These are phyloP conservation scores for Phaeoacremonium minimum DNA, from an alignment of 2,329 filamentous ascomycete species.

Conservation along the genomic window DNA sequence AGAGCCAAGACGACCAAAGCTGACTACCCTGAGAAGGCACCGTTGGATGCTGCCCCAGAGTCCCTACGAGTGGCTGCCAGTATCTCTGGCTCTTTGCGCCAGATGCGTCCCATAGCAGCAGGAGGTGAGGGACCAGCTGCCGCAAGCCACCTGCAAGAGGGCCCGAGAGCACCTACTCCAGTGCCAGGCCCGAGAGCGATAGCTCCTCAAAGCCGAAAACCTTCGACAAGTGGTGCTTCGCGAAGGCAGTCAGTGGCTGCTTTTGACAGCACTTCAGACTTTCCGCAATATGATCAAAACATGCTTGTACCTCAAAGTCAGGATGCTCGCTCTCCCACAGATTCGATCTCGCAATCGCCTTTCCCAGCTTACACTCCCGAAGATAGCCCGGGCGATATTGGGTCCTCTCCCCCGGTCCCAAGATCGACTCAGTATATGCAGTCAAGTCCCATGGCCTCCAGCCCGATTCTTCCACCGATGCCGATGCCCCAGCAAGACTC, in stretches of 20 bases:
- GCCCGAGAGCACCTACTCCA: conserved; percentile 74
- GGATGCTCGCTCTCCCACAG: conserved; percentile 50
- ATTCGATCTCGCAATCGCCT: conserved; percentile 48
- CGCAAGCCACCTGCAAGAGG: conserved; percentile 59
- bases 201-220: conserved; percentile 16
- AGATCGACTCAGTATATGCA: conserved; percentile 50
- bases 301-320: conserved; percentile 37
- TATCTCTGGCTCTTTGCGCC: conserved; percentile 81
- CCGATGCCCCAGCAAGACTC: conserved; percentile 63
- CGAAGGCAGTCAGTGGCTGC: conserved; percentile 53
- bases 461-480: conserved; percentile 68
- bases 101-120: conserved; percentile 66
- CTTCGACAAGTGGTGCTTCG: conserved; percentile 32
- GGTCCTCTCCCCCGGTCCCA: conserved; percentile 84
- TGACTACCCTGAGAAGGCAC: conserved; percentile 47
- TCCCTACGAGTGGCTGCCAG: conserved; percentile 87
- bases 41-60: conserved; percentile 70
- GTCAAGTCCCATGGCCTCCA: conserved; percentile 69
- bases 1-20: conserved; percentile 74
- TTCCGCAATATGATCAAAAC: conserved; percentile 24
- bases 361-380: conserved; percentile 44
- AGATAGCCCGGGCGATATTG: conserved; percentile 75
- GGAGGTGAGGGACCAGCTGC: conserved; percentile 27
- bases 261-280: conserved; percentile 22
- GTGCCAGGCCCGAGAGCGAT: conserved; percentile 48